These are phyloP conservation scores for Raddia distichophylla DNA, from an alignment of 176 grass and related monocot genomes.

Conservation along the genomic window DNA sequence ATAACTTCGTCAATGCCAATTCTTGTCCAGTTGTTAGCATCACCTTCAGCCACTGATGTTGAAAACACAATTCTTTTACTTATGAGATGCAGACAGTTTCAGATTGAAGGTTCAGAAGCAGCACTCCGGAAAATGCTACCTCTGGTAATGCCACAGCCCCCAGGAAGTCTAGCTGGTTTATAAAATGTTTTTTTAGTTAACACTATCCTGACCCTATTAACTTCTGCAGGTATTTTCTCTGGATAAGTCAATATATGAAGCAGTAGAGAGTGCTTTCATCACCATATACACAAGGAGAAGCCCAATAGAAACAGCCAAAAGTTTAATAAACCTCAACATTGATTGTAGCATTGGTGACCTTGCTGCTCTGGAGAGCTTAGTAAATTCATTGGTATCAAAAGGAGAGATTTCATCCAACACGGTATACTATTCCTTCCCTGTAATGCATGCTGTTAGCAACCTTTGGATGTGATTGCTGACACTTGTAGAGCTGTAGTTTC, in stretches of 20 bases:
- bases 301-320: conserved; percentile 84
- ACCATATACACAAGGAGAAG: conserved; percentile 80
- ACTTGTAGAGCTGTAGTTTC: background rate
- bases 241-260: conserved; percentile 97
- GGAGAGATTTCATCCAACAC: conserved; percentile 82
- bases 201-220: conserved; percentile 29
- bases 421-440: conserved; percentile 51
- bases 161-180: conserved; percentile 28
- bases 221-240: conserved; percentile 87
- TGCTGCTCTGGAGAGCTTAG: conserved; percentile 80
- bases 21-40: conserved; percentile 83
- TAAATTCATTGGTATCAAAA: conserved; percentile 81
- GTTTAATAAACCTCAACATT: conserved; percentile 69
- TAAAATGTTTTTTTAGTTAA: conserved; percentile 5
- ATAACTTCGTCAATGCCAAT: conserved; percentile 88
- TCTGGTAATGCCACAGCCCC: conserved; percentile 53
- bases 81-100: conserved; percentile 98
- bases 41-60: conserved; percentile 90
- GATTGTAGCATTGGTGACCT: conserved; percentile 85
- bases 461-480: conserved; percentile 16
- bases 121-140: conserved; percentile 90
- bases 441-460: conserved; percentile 11
- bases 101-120: conserved; percentile 94
- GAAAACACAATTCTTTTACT: conserved; percentile 90
- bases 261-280: conserved; percentile 90